Evolutionary conservation across 768 basidiomycete species (phyloP), one percentile per base, ranked within the genome.

Genomic region (Hericium erinaceus): DNA sequence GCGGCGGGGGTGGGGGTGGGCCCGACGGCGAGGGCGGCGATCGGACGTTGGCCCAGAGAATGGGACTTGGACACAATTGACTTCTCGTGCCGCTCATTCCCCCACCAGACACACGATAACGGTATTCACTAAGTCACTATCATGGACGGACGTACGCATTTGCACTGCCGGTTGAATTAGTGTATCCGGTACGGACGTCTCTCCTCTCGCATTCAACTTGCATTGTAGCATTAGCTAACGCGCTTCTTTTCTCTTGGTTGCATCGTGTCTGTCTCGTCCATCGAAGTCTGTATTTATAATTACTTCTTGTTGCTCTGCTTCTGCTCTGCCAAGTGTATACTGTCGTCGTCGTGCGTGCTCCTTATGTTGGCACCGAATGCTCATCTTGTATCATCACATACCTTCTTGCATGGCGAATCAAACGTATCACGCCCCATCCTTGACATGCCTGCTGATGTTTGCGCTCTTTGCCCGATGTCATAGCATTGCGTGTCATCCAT

Each of bases 31-130:
- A 76, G 15, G 70, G 74, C 61, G 75, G 74, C 48, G 85, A 87
- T 76, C 88, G 89, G 80, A 88, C 89, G 76, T 83, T 92, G 76
- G 86, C 84, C 70, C 87, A 91, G 72, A 75, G 89, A 66, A 80
- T 92, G 84, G 89, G 89, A 70, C 77, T 89, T 46, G 88, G 72
- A 79, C 64, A 49, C 48, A 15, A 18, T 26, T 51, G 49, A 51
- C 49, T 22, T 24, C 28, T 24, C 28, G 16, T 51, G 15, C 49
- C 33, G 33, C 33, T 18, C 49, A 26, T 37, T 51, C 33, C 9
- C 33, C 33, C 33, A 33, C 33, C 33, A 33, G 33, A 33, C 33
- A 33, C 33, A 33, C 33, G 22, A 16, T 51, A 24, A 26, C 28
- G 49, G 28, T 37, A 51, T 20, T 22, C 49, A 26, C 49, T n/a